phyloP scores from a whole-genome alignment of 2,329 filamentous ascomycete species.

The Pseudocercospora cruenta region DNA sequence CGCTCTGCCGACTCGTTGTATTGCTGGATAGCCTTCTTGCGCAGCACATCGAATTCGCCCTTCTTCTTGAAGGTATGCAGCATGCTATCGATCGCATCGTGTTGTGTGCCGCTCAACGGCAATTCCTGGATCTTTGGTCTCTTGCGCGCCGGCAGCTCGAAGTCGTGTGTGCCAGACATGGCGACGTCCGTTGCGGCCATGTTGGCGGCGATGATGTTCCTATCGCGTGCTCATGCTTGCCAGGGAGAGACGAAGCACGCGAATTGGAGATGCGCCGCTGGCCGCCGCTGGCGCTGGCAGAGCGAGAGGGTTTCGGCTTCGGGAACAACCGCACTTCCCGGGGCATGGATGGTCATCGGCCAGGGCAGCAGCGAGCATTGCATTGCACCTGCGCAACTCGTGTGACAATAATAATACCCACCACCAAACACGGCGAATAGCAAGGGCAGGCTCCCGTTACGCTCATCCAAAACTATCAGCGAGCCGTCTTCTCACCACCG shows the following conservation, averaged over 20 bases:
- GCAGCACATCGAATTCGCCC: conserved; percentile 76
- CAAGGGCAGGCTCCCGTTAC: conserved; percentile 10
- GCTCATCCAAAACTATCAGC: background rate
- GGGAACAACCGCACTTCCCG: background rate
- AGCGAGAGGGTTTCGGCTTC: background rate
- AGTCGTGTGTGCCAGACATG: conserved; percentile 35
- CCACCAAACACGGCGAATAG: background rate
- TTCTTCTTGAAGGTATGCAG: conserved; percentile 86
- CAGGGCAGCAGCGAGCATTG: background rate
- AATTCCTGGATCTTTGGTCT: conserved; percentile 76
- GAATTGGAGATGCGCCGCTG: background rate
- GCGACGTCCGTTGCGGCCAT: conserved; percentile 32
- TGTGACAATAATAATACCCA: conserved; percentile 5
- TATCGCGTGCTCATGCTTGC: background rate
- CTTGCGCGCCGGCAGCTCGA: conserved; percentile 46
- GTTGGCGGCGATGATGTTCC: conserved; percentile 3
- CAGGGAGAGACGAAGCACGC: background rate
- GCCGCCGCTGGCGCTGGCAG: too few relatives aligned
- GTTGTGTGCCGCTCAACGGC: conserved; percentile 72
- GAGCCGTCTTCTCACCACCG: background rate
- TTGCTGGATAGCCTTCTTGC: conserved; percentile 76
- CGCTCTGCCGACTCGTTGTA: conserved; percentile 61
- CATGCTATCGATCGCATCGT: conserved; percentile 72
- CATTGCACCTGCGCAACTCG: conserved; percentile 7
- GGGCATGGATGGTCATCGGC: conserved; percentile 4